phyloP scores from a whole-genome alignment of 805 yeast genomes.

The Komagataella ulmi region DNA sequence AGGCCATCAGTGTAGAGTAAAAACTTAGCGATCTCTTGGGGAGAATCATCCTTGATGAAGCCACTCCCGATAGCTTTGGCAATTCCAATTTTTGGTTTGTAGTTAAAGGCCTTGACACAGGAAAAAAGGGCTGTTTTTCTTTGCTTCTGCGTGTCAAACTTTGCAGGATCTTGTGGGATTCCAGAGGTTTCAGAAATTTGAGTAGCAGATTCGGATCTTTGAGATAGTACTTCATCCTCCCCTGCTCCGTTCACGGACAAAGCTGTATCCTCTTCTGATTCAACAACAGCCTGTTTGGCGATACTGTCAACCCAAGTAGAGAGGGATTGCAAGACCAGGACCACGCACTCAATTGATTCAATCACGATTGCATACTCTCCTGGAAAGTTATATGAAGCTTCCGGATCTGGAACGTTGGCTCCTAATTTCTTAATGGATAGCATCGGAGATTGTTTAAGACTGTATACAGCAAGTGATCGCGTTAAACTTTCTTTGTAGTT shows the following conservation, averaged over 20 bases:
- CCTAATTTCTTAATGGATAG: conserved; percentile 57
- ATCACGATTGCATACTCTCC: conserved; percentile 76
- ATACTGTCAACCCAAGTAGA: conserved; percentile 48
- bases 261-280: neutral
- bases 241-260: conserved; percentile 6
- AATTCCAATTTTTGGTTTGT: conserved; percentile 74
- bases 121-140: conserved; percentile 73
- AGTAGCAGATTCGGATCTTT: conserved; percentile 14
- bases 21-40: conserved; percentile 63
- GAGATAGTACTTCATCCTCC: neutral
- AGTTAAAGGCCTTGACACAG: conserved; percentile 69
- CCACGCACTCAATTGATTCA: conserved; percentile 67
- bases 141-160: conserved; percentile 75
- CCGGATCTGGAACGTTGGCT: conserved; percentile 40
- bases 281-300: neutral
- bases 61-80: conserved; percentile 44
- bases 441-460: conserved; percentile 60
- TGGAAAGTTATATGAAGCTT: conserved; percentile 42
- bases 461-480: conserved; percentile 59
- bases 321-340: conserved; percentile 69
- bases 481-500: conserved; percentile 36
- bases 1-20: conserved; percentile 55
- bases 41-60: conserved; percentile 47
- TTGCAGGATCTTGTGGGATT: conserved; percentile 40
- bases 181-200: conserved; percentile 1